Evolutionary conservation across 2,329 filamentous ascomycete species (phyloP).

Genomic region (Sporothrix brunneoviolacea): DNA sequence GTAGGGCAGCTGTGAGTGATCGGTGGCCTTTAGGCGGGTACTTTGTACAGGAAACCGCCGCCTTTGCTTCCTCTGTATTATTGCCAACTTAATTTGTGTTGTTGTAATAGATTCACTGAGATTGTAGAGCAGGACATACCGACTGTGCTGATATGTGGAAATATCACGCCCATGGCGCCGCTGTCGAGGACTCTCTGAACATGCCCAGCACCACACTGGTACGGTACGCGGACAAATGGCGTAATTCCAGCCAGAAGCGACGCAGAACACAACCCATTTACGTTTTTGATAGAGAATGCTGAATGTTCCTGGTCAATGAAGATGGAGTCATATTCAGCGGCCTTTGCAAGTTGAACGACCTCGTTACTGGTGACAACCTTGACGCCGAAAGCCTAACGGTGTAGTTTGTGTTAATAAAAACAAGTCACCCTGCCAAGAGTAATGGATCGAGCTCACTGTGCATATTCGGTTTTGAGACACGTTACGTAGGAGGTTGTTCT

Average conservation of each 20-base stretch:
- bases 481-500: no score
- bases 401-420: background rate
- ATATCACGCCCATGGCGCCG: background rate
- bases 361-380: background rate
- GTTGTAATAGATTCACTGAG: no score
- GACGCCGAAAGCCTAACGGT: background rate
- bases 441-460: no score
- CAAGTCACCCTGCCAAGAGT: no score
- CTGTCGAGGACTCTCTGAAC: background rate
- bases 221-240: background rate
- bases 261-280: background rate
- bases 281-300: background rate
- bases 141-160: background rate
- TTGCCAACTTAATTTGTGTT: background rate
- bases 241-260: background rate
- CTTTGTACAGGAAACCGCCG: background rate
- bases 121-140: no score
- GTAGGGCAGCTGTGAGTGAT: background rate
- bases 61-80: background rate
- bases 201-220: background rate
- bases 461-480: no score
- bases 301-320: background rate
- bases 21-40: background rate
- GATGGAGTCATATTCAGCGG: background rate
- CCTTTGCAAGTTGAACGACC: background rate